Base-by-base conservation (phyloP, 2,329 filamentous ascomycete genomes). In the Phialophora verrucosa region DNA sequence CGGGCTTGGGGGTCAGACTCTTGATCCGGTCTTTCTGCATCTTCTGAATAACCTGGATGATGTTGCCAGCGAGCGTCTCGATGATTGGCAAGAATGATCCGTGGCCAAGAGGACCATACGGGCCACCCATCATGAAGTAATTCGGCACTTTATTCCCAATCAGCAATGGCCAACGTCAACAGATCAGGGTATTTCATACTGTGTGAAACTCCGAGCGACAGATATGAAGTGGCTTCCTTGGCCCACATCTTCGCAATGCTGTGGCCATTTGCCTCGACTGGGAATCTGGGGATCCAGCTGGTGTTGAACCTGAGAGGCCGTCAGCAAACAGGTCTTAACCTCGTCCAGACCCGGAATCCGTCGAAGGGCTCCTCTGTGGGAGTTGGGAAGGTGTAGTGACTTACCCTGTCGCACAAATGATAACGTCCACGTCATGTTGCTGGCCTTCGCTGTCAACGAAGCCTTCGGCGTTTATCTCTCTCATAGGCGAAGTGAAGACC, bases 401-500 rank as follows among this genome's bases (percentile, higher is more conserved):
- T 53, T 59, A 70, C 59, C 69, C 69, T 38, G 69, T 69, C 17
- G 69, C 69, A 55, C 69, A 70, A 29, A 70, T 69, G 38, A 70
- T 70, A 11, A 67, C 56, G 55, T 70, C 69, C 12, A 70, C 69
- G 27, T 70, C 66, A 54, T 75, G 70, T 49, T 74, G 67, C 3
- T 57, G 17, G 2, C 69, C 74, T 25, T 73, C 65, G 11, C 60
- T 66, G 44, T 70, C 70, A 4, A 74, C 50, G 25, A 76, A 73
- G 3, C 80, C 79, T 5, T 74, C 72, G 0, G 71, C 67, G 0
- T 75, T 76, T 53, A 84, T 71, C 50, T 73, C 71, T 17, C 71
- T 67, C 68, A 84, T 82, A 1, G 71, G 74, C 35, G 78, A 77
- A 31, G 76, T 77, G 38, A 83, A 76, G 11, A 78, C 77, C 14